phyloP scores from a whole-genome alignment of 768 basidiomycete genomes.

The Lyophyllum shimeji region DNA sequence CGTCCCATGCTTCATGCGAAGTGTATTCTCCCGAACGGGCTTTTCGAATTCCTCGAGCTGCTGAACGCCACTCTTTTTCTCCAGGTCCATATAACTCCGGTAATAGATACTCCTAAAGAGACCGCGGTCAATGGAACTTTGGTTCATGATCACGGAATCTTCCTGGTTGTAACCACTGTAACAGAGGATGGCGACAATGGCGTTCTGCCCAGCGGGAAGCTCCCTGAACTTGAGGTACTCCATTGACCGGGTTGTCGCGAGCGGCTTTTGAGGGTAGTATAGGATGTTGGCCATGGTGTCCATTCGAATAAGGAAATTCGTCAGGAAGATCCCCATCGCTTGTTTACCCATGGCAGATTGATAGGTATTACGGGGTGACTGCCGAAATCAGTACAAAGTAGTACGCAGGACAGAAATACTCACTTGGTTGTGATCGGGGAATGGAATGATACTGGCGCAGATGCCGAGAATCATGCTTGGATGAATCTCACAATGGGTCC shows the following conservation, averaged over 20 bases:
- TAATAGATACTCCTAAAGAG: constrained; percentile 99
- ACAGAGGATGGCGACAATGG: constrained; percentile 96
- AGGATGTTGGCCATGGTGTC: constrained; percentile 99
- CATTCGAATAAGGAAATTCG: constrained; percentile 98
- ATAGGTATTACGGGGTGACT: constrained; percentile 99
- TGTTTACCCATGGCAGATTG: constrained; percentile 99
- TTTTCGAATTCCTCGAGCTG: constrained; percentile 97
- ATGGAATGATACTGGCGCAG: constrained; percentile 98
- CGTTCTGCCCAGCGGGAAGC: constrained; percentile 98
- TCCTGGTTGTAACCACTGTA: constrained; percentile 99
- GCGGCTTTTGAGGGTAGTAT: constrained; percentile 98
- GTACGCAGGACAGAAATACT: constrained; percentile 21
- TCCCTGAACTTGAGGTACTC: constrained; percentile 99
- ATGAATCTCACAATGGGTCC: constrained; percentile 99
- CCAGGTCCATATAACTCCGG: constrained; percentile 96
- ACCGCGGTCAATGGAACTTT: constrained; percentile 96
- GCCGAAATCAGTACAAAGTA: constrained; percentile 7
- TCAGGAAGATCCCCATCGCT: constrained; percentile 98
- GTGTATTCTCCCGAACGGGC: constrained; percentile 87
- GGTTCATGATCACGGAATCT: constrained; percentile 99
- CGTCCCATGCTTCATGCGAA: constrained; percentile 96
- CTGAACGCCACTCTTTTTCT: constrained; percentile 93
- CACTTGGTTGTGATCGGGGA: constrained; percentile 99
- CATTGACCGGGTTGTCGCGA: constrained; percentile 98
- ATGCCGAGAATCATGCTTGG: constrained; percentile 99